Percentiles rank a stretch among this genome's conserved stretches.
Evolutionary conservation across 176 grass and related monocot genomes (phyloP).

Genomic region (Aegilops longissima): DNA sequence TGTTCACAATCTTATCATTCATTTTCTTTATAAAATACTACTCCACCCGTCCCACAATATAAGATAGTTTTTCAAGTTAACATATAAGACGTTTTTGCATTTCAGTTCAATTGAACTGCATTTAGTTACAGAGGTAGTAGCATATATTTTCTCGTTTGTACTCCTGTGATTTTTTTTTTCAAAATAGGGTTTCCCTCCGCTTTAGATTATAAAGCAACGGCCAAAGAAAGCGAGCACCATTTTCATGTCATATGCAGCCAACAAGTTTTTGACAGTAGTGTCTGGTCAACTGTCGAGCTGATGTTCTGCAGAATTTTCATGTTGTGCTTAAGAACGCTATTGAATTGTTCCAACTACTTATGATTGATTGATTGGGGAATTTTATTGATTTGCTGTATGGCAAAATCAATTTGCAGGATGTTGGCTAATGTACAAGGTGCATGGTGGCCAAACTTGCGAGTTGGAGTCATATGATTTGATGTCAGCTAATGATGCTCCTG

Average conservation of each 20-base stretch:
- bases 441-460: slow-evolving; percentile 53
- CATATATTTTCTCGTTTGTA: too few relatives aligned
- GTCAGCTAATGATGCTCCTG: slow-evolving; percentile 92
- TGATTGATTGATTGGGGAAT: neutral
- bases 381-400: slow-evolving; percentile 23
- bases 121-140: too few relatives aligned
- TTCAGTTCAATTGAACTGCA: too few relatives aligned
- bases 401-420: slow-evolving; percentile 57
- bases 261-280: slow-evolving; percentile 3
- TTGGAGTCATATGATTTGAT: slow-evolving; percentile 87
- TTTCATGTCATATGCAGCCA: slow-evolving; percentile 1
- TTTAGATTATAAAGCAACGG: too few relatives aligned
- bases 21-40: neutral
- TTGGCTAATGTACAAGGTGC: slow-evolving; percentile 82
- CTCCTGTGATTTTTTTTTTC: neutral
- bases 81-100: too few relatives aligned
- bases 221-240: too few relatives aligned
- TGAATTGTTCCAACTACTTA: slow-evolving; percentile 33
- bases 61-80: too few relatives aligned
- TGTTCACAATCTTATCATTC: neutral
- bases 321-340: neutral
- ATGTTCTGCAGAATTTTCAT: slow-evolving; percentile 14
- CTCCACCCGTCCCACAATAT: too few relatives aligned
- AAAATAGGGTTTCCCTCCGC: too few relatives aligned
- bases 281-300: neutral